Base-by-base conservation (phyloP, 768 basidiomycete genomes). In the Tylopilus vinaceipallidus region DNA sequence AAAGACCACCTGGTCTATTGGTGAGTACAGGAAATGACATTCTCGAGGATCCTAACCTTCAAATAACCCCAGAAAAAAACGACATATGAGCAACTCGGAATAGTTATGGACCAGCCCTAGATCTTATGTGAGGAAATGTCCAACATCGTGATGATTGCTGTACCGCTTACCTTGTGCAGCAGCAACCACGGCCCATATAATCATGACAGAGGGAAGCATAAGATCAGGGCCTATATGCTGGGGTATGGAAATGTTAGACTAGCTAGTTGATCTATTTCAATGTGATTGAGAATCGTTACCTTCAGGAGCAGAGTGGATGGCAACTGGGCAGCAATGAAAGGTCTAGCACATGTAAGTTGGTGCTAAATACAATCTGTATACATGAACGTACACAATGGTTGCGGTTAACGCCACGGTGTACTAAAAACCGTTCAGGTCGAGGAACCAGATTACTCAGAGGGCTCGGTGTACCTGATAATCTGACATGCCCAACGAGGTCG, bases 171-270 rank as follows among this genome's bases (percentile, higher is more conserved):
- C 83, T 73, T 88, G 86, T 27, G 79, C 68, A 5, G 81, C 73
- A 5, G 78, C 75, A 14, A 82, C 75, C 14, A 85, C 40, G 4
- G 86, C 86, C 86, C 86, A 88, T 2, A 81, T 58, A 0, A 77
- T 73, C 32, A 84, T 67, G 75, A 87, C 80, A 0, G 77, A 62
- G 0, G 86, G 86, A 59, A 85, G 73, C 39, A 79, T 67, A 50
- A 80, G 73, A 9, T 83, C 73, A 4, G 85, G 81, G 7, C 83
- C 78, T 37, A 75, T 55, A 45, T 52, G 50, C 65, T 75, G 58
- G 33, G 14, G 24, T 14, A n/a, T n/a, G n/a, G 20, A 34, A 30
- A 40, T 1, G 24, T 20, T 17, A 49, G 16, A 27, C 1, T 4
- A 37, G 26, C 24, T 10, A 13, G 1, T 17, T 35, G 14, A 32